Percentiles rank a stretch among this genome's conserved stretches.
Evolutionary conservation across 768 basidiomycete species (phyloP).

Genomic region (Clitopilus passeckerianus): DNA sequence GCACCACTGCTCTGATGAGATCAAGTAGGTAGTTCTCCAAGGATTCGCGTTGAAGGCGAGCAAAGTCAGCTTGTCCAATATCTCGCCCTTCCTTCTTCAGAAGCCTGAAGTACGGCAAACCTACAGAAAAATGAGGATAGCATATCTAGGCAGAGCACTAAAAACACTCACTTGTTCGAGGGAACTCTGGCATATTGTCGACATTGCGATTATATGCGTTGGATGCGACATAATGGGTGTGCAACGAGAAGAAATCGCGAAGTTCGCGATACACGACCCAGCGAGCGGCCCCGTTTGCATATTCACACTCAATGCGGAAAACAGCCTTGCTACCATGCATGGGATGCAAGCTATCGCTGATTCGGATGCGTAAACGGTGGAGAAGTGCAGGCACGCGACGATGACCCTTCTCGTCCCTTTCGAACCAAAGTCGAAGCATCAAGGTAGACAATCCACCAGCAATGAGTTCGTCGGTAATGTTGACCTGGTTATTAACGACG

Average conservation of each 20-base stretch:
- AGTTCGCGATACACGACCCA: constrained; percentile 97
- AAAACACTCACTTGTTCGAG: constrained; percentile 57
- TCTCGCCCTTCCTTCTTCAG: constrained; percentile 59
- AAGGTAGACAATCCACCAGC: constrained; percentile 74
- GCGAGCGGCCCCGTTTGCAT: constrained; percentile 85
- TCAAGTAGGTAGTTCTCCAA: constrained; percentile 86
- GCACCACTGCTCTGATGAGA: constrained; percentile 84
- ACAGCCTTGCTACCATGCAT: constrained; percentile 71
- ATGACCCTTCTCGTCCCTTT: constrained; percentile 80
- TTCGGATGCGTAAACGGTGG: constrained; percentile 76
- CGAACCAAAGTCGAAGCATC: constrained; percentile 80
- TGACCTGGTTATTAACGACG: constrained; percentile 51
- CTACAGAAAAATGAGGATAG: constrained; percentile 27
- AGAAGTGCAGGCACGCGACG: constrained; percentile 77
- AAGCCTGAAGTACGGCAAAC: constrained; percentile 89
- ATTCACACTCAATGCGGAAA: constrained; percentile 93
- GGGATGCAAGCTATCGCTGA: constrained; percentile 84
- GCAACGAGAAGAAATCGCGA: constrained; percentile 86
- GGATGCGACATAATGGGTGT: constrained; percentile 83
- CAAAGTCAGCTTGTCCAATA: constrained; percentile 68
- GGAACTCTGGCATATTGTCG: constrained; percentile 87
- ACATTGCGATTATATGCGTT: constrained; percentile 74
- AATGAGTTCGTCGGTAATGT: constrained; percentile 80
- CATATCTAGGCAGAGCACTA: neutral
- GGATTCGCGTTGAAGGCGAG: constrained; percentile 73